Evolutionary conservation across 768 basidiomycete genomes (phyloP), one percentile per base, ranked within the genome.

Genomic region (Lentinula lateritia): DNA sequence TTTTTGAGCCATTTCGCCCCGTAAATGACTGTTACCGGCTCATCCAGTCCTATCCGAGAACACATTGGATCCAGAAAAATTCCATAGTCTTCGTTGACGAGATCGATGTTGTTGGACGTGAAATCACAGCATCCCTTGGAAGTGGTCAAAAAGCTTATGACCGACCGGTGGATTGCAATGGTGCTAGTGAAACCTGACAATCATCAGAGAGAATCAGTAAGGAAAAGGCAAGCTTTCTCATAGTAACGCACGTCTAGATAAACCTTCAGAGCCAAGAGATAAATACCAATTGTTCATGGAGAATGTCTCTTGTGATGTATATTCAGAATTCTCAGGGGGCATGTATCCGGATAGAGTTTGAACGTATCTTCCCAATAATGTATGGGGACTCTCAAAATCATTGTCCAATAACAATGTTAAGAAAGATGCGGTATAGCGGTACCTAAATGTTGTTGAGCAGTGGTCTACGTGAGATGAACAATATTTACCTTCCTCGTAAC

Each of bases 401-500:
- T n/a, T 38, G 7, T 43, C n/a, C 15, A 58, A 10, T 8, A 48
- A 20, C 2, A 50, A 6, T 8, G 45, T 16, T 5, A 58, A 28
- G n/a, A 48, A 58, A 3, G 43, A 35, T 10, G 58, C 58, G 9
- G 41, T 56, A 43, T 42, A 42, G 23, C 55, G 55, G 23, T 56
- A 18, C 15, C 55, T 56, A n/a, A 41, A 28, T 28, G n/a, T 6
- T 8, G 35, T 6, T 6, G 6, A 36, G 52, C 13, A 36, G 18
- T 6, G 15, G 4, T 6, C 7, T 6, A 28, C 28, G 28, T 28
- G 28, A 28, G 28, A 28, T 35, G 6, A 7, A 56, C 55, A 20
- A 16, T 28, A 28, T 28, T 28, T 28, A 63, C 64, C 64, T 55
- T 34, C 64, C 64, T 23, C 64, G 52, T 5, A 65, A 38, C 64